Evolutionary conservation across 441 rosid species (phyloP).

Genomic region (Erodium texanum): DNA sequence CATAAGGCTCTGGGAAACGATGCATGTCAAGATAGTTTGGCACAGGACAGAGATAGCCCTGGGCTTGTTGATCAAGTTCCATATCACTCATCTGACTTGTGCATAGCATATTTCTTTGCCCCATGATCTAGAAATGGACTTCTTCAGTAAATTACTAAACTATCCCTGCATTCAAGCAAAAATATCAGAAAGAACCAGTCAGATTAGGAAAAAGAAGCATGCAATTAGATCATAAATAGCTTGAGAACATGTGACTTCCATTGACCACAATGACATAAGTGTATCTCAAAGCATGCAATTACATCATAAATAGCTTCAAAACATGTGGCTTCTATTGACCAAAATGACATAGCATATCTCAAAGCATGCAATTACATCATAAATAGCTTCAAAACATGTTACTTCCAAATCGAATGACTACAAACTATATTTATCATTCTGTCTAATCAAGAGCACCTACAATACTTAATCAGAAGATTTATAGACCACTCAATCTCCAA

Average conservation of each 20-base stretch:
- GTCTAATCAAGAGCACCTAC: too few species aligned
- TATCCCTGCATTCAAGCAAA: conserved; percentile 24
- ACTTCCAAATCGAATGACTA: too few species aligned
- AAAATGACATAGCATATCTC: background rate
- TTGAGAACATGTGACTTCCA: too few species aligned
- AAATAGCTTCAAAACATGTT: background rate
- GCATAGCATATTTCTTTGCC: conserved; percentile 43
- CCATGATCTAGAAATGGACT: conserved; percentile 33
- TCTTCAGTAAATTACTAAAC: conserved; percentile 22
- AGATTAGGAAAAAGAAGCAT: conserved; percentile 13
- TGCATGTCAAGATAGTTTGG: conserved; percentile 40
- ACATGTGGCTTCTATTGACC: background rate
- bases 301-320: background rate
- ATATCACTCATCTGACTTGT: conserved; percentile 36
- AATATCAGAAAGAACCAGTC: conserved; percentile 11
- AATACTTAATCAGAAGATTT: too few species aligned
- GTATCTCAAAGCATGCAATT: too few species aligned
- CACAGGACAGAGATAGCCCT: conserved; percentile 35
- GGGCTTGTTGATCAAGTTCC: conserved; percentile 48
- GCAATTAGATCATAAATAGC: too few species aligned
- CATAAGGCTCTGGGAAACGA: conserved; percentile 40
- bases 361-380: too few species aligned
- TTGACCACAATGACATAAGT: too few species aligned
- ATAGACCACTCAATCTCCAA: too few species aligned
- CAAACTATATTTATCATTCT: too few species aligned